A percentile compares a stretch with the other conserved stretches of the same genome.
Evolutionary conservation across 108 stramenopile genomes (phyloP).

Genomic region (Discostella stelligeroides): DNA sequence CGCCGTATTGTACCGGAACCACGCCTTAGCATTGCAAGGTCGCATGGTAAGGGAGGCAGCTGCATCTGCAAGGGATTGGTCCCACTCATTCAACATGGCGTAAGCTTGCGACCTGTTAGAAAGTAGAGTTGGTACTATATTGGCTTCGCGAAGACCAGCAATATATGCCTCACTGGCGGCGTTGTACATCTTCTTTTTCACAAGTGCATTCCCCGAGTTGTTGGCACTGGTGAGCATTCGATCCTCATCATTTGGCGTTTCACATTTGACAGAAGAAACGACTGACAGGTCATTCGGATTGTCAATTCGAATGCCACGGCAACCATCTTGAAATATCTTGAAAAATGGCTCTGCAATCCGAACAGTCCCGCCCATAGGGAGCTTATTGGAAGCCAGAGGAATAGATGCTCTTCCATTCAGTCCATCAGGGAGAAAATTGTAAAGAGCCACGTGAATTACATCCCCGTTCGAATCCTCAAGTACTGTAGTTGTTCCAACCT

Average conservation of each 20-base stretch:
- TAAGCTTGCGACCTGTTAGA: conserved; percentile 16
- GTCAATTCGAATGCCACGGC: conserved; percentile 22
- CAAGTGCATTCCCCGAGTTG: background rate
- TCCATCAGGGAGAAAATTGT: conserved; percentile 21
- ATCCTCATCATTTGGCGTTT: background rate
- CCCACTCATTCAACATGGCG: conserved; percentile 4
- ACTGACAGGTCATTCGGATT: conserved; percentile 20
- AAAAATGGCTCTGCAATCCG: conserved; percentile 20
- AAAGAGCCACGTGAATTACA: conserved; percentile 4
- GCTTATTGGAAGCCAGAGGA: background rate
- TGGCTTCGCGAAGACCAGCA: background rate
- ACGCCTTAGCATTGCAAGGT: background rate
- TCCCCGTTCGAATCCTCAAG: conserved; percentile 16
- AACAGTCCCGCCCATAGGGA: background rate
- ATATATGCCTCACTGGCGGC: conserved; percentile 2
- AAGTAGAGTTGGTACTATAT: conserved; percentile 4
- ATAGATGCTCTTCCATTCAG: background rate
- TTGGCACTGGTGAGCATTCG: background rate
- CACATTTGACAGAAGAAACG: background rate
- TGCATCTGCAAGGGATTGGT: conserved; percentile 1
- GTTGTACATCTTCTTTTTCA: conserved; percentile 15
- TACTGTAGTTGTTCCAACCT: conserved; percentile 18
- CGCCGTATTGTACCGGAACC: conserved; percentile 7
- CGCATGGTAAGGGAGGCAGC: conserved; percentile 19
- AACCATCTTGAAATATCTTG: conserved; percentile 22